Conservation (phyloP, 2,329 filamentous ascomycete genomes). For the Talaromyces sp. region DNA sequence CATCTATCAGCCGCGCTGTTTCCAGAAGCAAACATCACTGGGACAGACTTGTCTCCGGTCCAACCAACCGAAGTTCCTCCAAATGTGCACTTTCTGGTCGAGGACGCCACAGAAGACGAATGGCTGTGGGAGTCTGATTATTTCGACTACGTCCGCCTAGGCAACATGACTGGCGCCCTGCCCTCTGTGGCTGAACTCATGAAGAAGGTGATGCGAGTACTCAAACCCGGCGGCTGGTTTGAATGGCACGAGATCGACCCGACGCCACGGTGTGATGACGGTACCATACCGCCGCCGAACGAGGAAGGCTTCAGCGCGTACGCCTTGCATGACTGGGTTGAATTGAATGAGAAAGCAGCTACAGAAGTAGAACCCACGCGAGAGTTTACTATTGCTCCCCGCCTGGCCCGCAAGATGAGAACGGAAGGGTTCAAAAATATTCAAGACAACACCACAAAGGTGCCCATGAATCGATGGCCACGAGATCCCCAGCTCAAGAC, state of each 20-base stretch:
- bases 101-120: constrained; percentile 60
- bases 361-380: constrained; percentile 39
- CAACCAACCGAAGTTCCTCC: constrained; percentile 63
- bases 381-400: constrained; percentile 50
- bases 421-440: constrained; percentile 57
- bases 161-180: constrained; percentile 56
- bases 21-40: constrained; percentile 55
- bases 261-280: constrained; percentile 50
- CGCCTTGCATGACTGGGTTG: constrained; percentile 47
- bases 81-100: constrained; percentile 71
- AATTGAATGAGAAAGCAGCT: constrained; percentile 38
- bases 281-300: constrained; percentile 47
- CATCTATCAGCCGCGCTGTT: constrained; percentile 37
- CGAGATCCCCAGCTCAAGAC: constrained; percentile 43
- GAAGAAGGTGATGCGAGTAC: constrained; percentile 12
- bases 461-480: constrained; percentile 52
- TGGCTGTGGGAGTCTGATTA: constrained; percentile 50
- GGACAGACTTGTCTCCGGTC: constrained; percentile 64
- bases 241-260: constrained; percentile 44
- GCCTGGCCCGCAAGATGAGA: constrained; percentile 51
- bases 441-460: constrained; percentile 48
- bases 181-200: constrained; percentile 55
- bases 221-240: constrained; percentile 49
- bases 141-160: constrained; percentile 59
- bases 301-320: constrained; percentile 30